Evolutionary conservation across 2,329 filamentous ascomycete species (phyloP).

Genomic region (Hymenoscyphus linearis): DNA sequence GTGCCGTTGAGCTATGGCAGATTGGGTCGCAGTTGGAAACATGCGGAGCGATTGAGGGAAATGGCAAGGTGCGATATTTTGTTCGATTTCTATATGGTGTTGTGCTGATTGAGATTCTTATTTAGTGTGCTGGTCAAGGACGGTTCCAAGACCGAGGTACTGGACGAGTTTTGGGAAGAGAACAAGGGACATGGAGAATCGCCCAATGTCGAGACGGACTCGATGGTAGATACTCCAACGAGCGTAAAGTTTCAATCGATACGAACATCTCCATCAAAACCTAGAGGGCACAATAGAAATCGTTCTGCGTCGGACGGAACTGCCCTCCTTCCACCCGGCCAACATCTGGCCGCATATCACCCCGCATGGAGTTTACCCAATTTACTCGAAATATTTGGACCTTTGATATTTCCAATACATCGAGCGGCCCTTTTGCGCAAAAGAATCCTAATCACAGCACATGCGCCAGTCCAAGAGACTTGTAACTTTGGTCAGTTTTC

Average conservation of each 20-base stretch:
- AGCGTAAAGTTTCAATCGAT: slow-evolving; percentile 41
- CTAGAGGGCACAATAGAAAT: slow-evolving; percentile 46
- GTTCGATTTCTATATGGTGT: neutral
- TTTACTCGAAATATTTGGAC: slow-evolving; percentile 79
- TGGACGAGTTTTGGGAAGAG: slow-evolving; percentile 78
- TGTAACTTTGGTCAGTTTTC: slow-evolving; percentile 76
- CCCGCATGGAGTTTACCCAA: slow-evolving; percentile 77
- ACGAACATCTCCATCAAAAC: slow-evolving; percentile 25
- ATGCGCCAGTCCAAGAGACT: slow-evolving; percentile 76
- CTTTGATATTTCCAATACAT: slow-evolving; percentile 86
- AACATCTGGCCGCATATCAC: slow-evolving; percentile 71
- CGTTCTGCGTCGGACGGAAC: slow-evolving; percentile 59
- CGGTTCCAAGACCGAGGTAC: slow-evolving; percentile 52
- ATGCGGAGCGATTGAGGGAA: slow-evolving; percentile 69
- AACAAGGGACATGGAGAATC: slow-evolving; percentile 39
- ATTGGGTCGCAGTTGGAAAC: slow-evolving; percentile 82
- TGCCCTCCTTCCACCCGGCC: slow-evolving; percentile 51
- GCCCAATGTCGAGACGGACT: slow-evolving; percentile 22
- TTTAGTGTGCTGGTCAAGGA: slow-evolving; percentile 58
- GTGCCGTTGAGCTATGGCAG: slow-evolving; percentile 82
- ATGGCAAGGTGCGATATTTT: slow-evolving; percentile 56
- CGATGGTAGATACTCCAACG: slow-evolving; percentile 33
- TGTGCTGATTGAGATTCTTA: slow-evolving; percentile 21
- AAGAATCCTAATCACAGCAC: slow-evolving; percentile 79
- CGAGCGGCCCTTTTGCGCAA: slow-evolving; percentile 81